Conservation (phyloP, 225 moss, liverwort and hornwort genomes). For the Bryoerythrophyllum caledonicum region DNA sequence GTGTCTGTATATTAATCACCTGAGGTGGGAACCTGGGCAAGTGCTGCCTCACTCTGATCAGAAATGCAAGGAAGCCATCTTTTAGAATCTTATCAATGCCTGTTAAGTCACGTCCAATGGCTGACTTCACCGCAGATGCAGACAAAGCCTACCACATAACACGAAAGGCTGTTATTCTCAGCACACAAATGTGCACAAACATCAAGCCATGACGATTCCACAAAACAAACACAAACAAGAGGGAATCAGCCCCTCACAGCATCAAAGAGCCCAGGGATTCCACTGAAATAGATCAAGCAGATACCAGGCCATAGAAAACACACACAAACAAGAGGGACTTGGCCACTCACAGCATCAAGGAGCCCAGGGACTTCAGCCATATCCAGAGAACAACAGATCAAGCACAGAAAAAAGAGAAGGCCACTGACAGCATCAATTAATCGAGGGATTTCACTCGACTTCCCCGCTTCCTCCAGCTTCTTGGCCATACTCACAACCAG, state of each 20-base stretch:
- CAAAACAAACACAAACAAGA: background rate
- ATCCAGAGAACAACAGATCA: background rate
- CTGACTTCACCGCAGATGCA: constrained; percentile 8
- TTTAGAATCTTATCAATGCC: constrained; percentile 73
- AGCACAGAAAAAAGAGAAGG: background rate
- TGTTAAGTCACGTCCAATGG: constrained; percentile 31
- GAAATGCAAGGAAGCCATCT: constrained; percentile 77
- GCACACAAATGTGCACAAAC: background rate
- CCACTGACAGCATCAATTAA: constrained; percentile 32
- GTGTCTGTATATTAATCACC: constrained; percentile 29
- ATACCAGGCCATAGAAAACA: background rate
- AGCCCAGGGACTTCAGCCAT: too few relatives aligned
- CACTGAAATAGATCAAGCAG: background rate
- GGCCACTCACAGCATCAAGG: too few relatives aligned
- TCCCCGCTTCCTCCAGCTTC: constrained; percentile 33
- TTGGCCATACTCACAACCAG: constrained; percentile 35
- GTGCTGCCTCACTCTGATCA: constrained; percentile 65
- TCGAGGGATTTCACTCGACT: constrained; percentile 27
- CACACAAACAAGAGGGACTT: background rate
- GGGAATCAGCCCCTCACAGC: too few relatives aligned
- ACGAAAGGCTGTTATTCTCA: constrained; percentile 6
- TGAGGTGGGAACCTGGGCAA: constrained; percentile 73
- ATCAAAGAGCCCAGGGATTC: too few relatives aligned
- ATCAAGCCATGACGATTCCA: background rate
- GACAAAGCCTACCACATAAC: constrained; percentile 27